Evolutionary conservation across 2,329 filamentous ascomycete species (phyloP), one percentile per base, ranked within the genome.

Genomic region (Neocatenulostroma microsporum): DNA sequence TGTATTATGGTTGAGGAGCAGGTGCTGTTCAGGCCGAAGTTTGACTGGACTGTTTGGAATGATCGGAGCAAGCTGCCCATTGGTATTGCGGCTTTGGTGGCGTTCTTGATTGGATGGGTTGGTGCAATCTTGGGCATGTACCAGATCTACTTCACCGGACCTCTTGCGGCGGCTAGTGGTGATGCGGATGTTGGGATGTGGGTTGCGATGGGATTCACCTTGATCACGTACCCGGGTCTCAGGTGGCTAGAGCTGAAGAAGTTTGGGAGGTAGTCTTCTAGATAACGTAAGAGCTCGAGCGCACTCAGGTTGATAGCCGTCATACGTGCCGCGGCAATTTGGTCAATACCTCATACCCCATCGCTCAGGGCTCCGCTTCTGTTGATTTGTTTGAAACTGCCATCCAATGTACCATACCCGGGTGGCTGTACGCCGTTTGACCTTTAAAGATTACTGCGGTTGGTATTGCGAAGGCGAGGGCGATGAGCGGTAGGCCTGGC

Each of bases 11-110:
- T 66, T 2, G 55, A 67, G 39, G 62, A 69, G 42, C 58, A 68
- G 28, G 10, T 65, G 12, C 44, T 69, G 5, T 69, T 69, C 51
- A 57, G 57, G 21, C 50, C 42, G 27, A 49, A 51, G 3, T 67
- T 61, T 42, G 60, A 66, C 44, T 67, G 64, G 63, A 43, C 56
- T 9, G 50, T 48, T 2, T 69, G 66, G 63, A 57, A 64, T 34
- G 52, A 60, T 32, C 51, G 46, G 10, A 41, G 42, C 21, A 58
- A 56, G 36, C 47, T 68, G 15, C 65, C 66, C 3, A 36, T 63
- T 12, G 66, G 66, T 1, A 46, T 60, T 15, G 66, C 66, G 12
- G 64, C 64, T 33, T 18, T 51, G 26, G 30, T 34, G 3, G 37
- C 48, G 5, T 54, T 51, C 41, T 28, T 50, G 23, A 29, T 53